Evolutionary conservation across 352 stramenopile species (phyloP).

Genomic region (Hyaloperonospora brassicae): DNA sequence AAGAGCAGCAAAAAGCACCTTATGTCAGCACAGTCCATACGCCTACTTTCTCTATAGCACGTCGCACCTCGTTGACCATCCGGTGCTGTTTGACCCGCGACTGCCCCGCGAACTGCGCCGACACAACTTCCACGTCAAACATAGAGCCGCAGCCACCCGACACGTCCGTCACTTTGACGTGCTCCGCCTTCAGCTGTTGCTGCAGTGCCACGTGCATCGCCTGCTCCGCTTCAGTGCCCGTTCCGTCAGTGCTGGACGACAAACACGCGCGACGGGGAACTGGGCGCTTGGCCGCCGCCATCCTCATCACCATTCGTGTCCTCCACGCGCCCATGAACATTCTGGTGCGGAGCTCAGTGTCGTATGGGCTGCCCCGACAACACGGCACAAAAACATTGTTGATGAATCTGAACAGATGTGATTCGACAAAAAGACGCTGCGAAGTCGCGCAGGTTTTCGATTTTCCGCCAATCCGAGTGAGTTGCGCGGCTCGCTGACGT

Average conservation of each 20-base stretch:
- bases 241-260: slow-evolving; percentile 17
- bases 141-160: slow-evolving; percentile 85
- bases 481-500: neutral
- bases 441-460: no score
- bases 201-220: slow-evolving; percentile 62
- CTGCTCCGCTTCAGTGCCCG: slow-evolving; percentile 41
- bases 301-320: slow-evolving; percentile 6
- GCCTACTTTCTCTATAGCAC: no score
- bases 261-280: slow-evolving; percentile 7
- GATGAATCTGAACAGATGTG: no score
- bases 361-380: no score
- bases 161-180: slow-evolving; percentile 83
- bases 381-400: no score
- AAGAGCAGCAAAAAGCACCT: neutral
- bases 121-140: slow-evolving; percentile 84
- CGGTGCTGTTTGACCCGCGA: slow-evolving; percentile 83
- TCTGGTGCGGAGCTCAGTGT: no score
- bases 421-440: no score
- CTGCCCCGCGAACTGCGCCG: slow-evolving; percentile 65
- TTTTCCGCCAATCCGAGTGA: neutral
- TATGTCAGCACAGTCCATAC: no score
- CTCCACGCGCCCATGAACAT: no score
- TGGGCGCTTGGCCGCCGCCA: slow-evolving; percentile 14
- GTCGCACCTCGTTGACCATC: slow-evolving; percentile 72
- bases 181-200: slow-evolving; percentile 49